Conservation (phyloP, 2,329 filamentous ascomycete genomes). For the Myriosclerotinia curreyana region DNA sequence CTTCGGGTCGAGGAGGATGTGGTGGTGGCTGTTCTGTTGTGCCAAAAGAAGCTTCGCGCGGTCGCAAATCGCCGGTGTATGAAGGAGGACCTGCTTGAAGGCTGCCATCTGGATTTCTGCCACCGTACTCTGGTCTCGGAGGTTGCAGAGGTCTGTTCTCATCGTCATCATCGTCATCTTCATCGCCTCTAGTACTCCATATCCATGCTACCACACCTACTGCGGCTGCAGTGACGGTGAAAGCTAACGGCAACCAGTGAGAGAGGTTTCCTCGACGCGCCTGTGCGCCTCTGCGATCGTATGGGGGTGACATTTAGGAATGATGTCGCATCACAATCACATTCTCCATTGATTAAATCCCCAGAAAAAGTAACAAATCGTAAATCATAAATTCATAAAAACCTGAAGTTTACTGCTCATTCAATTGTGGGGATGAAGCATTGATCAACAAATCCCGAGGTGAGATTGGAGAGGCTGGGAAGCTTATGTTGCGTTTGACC, state of each 20-base stretch:
- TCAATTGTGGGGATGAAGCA: constrained; percentile 21
- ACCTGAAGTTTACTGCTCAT: constrained; percentile 14
- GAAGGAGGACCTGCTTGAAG: constrained; percentile 42
- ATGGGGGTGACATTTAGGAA: constrained; percentile 60
- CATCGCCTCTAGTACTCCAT: constrained; percentile 82
- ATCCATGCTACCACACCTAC: constrained; percentile 86
- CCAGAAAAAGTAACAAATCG: constrained; percentile 6
- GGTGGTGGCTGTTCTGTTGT: constrained; percentile 35
- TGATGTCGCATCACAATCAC: constrained; percentile 32
- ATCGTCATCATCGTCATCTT: constrained; percentile 60
- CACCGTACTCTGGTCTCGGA: constrained; percentile 44
- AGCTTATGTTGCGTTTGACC: constrained; percentile 10
- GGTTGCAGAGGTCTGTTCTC: constrained; percentile 46
- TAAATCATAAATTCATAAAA: constrained; percentile 22
- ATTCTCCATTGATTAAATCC: constrained; percentile 24
- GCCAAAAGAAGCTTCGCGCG: constrained; percentile 45
- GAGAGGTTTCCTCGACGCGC: constrained; percentile 62
- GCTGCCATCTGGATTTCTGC: constrained; percentile 36
- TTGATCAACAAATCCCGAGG: constrained; percentile 24
- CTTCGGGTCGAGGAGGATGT: constrained; percentile 40
- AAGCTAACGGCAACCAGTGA: constrained; percentile 84
- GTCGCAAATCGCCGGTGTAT: constrained; percentile 42
- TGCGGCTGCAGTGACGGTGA: constrained; percentile 85
- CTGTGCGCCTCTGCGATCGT: constrained; percentile 51
- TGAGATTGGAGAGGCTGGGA: constrained; percentile 19